phyloP scores from a whole-genome alignment of 2,329 filamentous ascomycete species.

The Fusarium vanettenii region DNA sequence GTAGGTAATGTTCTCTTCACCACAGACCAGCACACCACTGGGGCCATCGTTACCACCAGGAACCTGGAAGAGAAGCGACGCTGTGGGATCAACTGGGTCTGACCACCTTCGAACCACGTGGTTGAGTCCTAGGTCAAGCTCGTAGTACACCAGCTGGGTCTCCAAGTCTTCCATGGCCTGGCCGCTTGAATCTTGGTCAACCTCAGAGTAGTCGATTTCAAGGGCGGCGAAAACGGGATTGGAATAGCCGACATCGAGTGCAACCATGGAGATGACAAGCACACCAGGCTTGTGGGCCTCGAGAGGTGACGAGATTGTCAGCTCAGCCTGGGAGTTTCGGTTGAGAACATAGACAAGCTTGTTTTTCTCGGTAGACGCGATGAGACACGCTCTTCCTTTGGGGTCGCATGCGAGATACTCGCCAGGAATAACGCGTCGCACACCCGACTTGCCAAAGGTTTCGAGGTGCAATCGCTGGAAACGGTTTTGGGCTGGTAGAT shows the following conservation, averaged over 20 bases:
- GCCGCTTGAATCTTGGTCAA: slow-evolving; percentile 90
- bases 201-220: slow-evolving; percentile 92
- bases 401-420: slow-evolving; percentile 97
- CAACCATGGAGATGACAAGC: slow-evolving; percentile 87
- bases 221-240: slow-evolving; percentile 96
- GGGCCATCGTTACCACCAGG: slow-evolving; percentile 94
- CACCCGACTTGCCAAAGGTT: slow-evolving; percentile 97
- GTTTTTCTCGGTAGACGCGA: slow-evolving; percentile 97
- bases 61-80: slow-evolving; percentile 92
- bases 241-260: slow-evolving; percentile 94
- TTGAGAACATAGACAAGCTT: slow-evolving; percentile 99
- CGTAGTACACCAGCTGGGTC: slow-evolving; percentile 95
- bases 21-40: slow-evolving; percentile 94
- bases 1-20: slow-evolving; percentile 94
- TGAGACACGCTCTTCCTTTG: slow-evolving; percentile 93
- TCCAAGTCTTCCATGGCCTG: slow-evolving; percentile 84
- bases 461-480: slow-evolving; percentile 94
- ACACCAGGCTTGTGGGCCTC: slow-evolving; percentile 96
- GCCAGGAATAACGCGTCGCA: slow-evolving; percentile 92
- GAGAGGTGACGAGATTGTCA: slow-evolving; percentile 96
- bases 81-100: slow-evolving; percentile 89
- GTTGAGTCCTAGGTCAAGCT: slow-evolving; percentile 95
- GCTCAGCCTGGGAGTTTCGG: slow-evolving; percentile 90
- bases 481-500: slow-evolving; percentile 84
- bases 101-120: slow-evolving; percentile 98